These are phyloP conservation scores for Tricholoma hemisulphureum DNA, from an alignment of 768 basidiomycete species.

Conservation along the genomic window DNA sequence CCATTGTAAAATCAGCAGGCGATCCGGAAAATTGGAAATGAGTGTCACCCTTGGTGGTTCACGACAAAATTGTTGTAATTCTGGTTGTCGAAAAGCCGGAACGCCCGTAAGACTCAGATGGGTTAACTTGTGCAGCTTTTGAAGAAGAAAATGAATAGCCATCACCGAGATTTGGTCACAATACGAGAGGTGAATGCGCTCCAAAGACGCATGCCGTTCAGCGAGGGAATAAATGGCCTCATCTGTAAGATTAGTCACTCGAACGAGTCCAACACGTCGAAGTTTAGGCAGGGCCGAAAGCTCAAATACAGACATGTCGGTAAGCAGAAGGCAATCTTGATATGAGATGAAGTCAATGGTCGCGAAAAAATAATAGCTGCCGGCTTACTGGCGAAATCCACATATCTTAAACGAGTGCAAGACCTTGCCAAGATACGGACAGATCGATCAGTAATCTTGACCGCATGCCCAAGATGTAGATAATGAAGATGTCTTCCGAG, in stretches of 20 bases:
- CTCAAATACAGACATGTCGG: conserved; percentile 94
- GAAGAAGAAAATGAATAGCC: conserved; percentile 87
- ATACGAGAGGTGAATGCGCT: conserved; percentile 95
- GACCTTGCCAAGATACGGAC: conserved; percentile 79
- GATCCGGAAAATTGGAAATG: neutral
- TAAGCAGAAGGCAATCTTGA: conserved; percentile 79
- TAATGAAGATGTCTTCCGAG: conserved; percentile 94
- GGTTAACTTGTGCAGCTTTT: conserved; percentile 85
- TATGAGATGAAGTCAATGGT: conserved; percentile 12
- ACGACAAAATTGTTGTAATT: conserved; percentile 88
- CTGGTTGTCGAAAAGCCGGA: conserved; percentile 79
- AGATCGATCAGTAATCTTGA: conserved; percentile 85
- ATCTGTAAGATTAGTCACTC: conserved; percentile 91
- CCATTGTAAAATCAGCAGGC: neutral
- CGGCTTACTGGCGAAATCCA: conserved; percentile 91
- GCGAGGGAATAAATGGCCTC: conserved; percentile 88
- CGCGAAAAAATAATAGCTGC: conserved; percentile 5
- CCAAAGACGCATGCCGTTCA: conserved; percentile 81
- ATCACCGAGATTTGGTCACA: conserved; percentile 93
- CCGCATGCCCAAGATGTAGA: conserved; percentile 91
- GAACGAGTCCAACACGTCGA: conserved; percentile 91
- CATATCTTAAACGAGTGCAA: conserved; percentile 89
- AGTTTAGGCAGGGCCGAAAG: conserved; percentile 85
- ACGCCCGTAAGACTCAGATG: conserved; percentile 99
- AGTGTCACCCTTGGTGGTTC: conserved; percentile 73